Evolutionary conservation across 2,329 filamentous ascomycete genomes (phyloP).

Genomic region (Neoscytalidium dimidiatum): DNA sequence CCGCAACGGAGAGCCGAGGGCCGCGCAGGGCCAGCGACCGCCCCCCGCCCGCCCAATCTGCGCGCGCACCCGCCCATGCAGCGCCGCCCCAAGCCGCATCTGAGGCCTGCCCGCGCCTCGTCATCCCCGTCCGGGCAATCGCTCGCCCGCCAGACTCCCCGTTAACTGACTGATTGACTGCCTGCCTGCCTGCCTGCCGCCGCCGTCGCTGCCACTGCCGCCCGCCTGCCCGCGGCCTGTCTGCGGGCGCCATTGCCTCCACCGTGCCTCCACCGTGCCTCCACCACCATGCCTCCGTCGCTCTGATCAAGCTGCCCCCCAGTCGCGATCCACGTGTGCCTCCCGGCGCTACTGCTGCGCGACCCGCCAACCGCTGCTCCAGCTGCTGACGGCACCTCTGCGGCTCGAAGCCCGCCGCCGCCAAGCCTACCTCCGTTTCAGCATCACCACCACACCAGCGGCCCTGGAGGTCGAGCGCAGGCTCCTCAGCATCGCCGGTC

Average conservation of each 20-base stretch:
- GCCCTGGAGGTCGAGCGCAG: too few relatives aligned
- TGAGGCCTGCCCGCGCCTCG: not conserved
- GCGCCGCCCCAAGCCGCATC: too few relatives aligned
- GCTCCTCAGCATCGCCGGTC: not conserved
- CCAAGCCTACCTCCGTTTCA: not conserved
- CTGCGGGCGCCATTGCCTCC: too few relatives aligned
- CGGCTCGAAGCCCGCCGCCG: slow-evolving; percentile 16
- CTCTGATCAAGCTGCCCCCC: not conserved
- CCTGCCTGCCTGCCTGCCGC: too few relatives aligned
- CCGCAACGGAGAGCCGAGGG: slow-evolving; percentile 17
- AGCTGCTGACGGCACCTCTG: not conserved
- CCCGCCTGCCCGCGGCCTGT: too few relatives aligned
- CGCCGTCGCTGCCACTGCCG: too few relatives aligned
- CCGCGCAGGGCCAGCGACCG: not conserved
- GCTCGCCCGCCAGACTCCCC: too few relatives aligned
- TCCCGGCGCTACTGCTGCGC: slow-evolving; percentile 15
- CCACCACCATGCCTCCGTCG: not conserved
- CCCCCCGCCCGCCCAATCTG: not conserved
- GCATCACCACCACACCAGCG: not conserved
- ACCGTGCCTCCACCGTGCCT: not conserved
- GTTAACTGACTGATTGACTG: too few relatives aligned
- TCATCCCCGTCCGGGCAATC: not conserved
- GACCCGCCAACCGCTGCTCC: not conserved
- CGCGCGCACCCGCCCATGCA: not conserved
- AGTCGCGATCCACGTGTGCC: slow-evolving; percentile 15